Evolutionary conservation across 495 filamentous ascomycete genomes (phyloP).

Genomic region (Podospora pseudopauciseta): DNA sequence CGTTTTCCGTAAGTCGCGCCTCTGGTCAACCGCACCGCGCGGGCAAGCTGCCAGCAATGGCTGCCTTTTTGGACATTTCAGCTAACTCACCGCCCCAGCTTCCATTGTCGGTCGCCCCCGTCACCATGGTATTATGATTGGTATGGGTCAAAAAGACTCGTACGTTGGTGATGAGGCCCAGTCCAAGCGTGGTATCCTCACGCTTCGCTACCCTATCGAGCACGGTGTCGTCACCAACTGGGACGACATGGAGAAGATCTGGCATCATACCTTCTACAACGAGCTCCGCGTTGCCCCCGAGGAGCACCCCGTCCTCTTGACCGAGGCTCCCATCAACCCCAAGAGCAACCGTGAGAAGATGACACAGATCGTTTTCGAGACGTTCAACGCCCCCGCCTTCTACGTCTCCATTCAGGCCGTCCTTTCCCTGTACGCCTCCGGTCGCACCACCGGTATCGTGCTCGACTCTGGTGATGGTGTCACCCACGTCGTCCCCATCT

Average conservation of each 20-base stretch:
- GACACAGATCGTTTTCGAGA: constrained; percentile 99
- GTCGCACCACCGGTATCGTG: constrained; percentile 99
- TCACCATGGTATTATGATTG: constrained; percentile 99
- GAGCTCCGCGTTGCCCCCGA: constrained; percentile 99
- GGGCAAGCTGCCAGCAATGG: constrained; percentile 10
- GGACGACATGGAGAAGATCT: constrained; percentile 99
- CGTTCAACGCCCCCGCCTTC: constrained; percentile 99
- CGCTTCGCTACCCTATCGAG: constrained; percentile 98
- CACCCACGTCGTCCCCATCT: constrained; percentile 99
- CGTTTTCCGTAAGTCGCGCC: constrained; percentile 93
- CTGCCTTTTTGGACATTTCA: constrained; percentile 1
- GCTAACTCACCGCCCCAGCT: constrained; percentile 52
- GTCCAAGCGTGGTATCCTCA: constrained; percentile 99
- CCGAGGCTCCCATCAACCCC: constrained; percentile 99
- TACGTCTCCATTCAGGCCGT: constrained; percentile 99
- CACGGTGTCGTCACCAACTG: constrained; percentile 99
- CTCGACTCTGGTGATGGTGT: constrained; percentile 99
- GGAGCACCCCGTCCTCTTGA: constrained; percentile 99
- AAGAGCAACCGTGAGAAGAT: constrained; percentile 99
- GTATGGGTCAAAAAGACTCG: constrained; percentile 99
- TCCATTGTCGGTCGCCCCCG: constrained; percentile 99
- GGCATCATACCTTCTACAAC: constrained; percentile 99
- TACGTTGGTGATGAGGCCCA: constrained; percentile 99
- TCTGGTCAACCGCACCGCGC: constrained; percentile 8
- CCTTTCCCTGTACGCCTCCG: constrained; percentile 96